These are phyloP conservation scores for Alectoria sarmentosa DNA, from an alignment of 495 filamentous ascomycete species.

Conservation along the genomic window DNA sequence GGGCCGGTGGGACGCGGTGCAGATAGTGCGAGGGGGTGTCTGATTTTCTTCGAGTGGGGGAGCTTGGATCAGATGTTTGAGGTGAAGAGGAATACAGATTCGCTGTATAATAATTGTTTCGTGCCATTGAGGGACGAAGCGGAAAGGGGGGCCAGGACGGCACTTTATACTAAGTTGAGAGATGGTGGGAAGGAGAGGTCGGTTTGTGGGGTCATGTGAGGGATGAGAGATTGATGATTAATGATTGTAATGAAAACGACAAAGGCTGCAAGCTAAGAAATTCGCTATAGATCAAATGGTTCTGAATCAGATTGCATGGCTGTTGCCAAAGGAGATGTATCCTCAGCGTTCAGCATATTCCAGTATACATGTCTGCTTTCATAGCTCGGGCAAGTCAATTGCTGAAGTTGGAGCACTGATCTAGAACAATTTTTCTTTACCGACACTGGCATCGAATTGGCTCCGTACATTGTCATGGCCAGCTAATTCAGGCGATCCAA, in stretches of 20 bases:
- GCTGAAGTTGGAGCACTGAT: too few species aligned
- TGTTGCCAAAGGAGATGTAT: too few species aligned
- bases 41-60: background rate
- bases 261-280: background rate
- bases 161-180: slow-evolving; percentile 1
- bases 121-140: slow-evolving; percentile 1
- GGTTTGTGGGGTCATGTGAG: background rate
- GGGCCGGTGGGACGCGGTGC: background rate
- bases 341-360: too few species aligned
- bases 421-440: too few species aligned
- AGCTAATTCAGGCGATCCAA: too few species aligned
- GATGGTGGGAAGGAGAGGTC: background rate
- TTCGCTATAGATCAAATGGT: background rate
- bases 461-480: too few species aligned
- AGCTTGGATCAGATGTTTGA: slow-evolving; percentile 7
- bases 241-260: background rate
- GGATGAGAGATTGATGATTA: background rate
- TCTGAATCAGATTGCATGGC: background rate
- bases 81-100: background rate
- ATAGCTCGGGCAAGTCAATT: too few species aligned
- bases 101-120: background rate
- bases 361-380: too few species aligned
- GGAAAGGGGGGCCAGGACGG: background rate
- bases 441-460: too few species aligned
- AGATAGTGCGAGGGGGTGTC: background rate